These are phyloP conservation scores for Suaeda aralocaspica DNA, from an alignment of 148 eudicot genomes.

Conservation along the genomic window DNA sequence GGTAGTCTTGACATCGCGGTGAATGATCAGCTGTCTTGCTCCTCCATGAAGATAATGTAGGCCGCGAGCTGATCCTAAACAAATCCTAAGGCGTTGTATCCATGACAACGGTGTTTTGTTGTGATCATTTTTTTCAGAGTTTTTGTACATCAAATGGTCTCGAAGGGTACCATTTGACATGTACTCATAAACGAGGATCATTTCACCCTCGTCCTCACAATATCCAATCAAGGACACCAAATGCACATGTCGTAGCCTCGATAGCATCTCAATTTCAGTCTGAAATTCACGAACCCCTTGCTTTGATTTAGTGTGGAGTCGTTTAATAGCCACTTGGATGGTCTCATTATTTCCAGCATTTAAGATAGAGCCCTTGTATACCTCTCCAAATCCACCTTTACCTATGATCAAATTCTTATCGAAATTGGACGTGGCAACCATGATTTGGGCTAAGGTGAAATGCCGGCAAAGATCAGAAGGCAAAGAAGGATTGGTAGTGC, in stretches of 20 bases:
- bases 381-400: constrained; percentile 96
- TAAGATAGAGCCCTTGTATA: constrained; percentile 80
- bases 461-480: constrained; percentile 91
- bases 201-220: constrained; percentile 89
- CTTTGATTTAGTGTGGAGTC: constrained; percentile 80
- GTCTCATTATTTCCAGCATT: constrained; percentile 58
- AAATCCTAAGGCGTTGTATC: constrained; percentile 94
- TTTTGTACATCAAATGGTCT: constrained; percentile 94
- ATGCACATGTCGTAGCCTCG: constrained; percentile 94
- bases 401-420: constrained; percentile 88
- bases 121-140: no score
- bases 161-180: constrained; percentile 94
- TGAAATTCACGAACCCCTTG: constrained; percentile 95
- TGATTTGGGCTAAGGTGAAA: constrained; percentile 84
- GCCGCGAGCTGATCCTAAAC: constrained; percentile 94
- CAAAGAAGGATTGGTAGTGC: constrained; percentile 76
- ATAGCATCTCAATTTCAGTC: constrained; percentile 95
- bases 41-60: constrained; percentile 95
- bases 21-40: constrained; percentile 91
- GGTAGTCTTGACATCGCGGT: constrained; percentile 95
- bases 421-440: constrained; percentile 88
- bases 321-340: constrained; percentile 90
- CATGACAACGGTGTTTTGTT: constrained; percentile 87
- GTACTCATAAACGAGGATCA: constrained; percentile 92
- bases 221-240: constrained; percentile 90